These are phyloP conservation scores for Melaleuca alternifolia DNA, from an alignment of 345 rosid genomes.

Conservation along the genomic window DNA sequence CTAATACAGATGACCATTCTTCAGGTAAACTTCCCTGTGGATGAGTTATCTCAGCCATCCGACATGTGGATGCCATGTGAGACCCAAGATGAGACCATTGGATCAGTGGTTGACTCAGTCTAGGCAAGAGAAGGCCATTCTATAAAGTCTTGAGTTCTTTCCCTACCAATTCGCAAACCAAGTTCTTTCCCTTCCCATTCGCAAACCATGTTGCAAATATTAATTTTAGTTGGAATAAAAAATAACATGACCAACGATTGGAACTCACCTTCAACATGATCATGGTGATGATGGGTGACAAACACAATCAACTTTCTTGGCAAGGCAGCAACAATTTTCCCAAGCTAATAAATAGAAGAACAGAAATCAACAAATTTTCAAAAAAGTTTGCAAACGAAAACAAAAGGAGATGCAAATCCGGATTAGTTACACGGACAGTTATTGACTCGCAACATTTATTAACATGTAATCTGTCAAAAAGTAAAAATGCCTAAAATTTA, in stretches of 20 bases:
- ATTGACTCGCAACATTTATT: not conserved
- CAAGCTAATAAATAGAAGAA: conserved; percentile 41
- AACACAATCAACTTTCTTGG: conserved; percentile 70
- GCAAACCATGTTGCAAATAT: not conserved
- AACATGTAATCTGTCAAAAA: not conserved
- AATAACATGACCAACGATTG: not conserved
- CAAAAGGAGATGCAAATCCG: not conserved
- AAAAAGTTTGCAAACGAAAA: not conserved
- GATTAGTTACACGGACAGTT: not conserved
- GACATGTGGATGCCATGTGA: not conserved
- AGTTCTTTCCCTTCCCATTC: not conserved
- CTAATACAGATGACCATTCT: not conserved
- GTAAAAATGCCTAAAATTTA: not conserved
- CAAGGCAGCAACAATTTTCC: conserved; percentile 52
- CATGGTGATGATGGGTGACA: conserved; percentile 80
- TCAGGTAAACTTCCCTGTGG: not conserved
- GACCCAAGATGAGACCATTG: not conserved
- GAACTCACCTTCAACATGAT: conserved; percentile 72
- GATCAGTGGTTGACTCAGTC: not conserved
- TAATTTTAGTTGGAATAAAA: not conserved
- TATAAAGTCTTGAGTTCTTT: not conserved
- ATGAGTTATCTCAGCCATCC: not conserved
- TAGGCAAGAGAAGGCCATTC: not conserved
- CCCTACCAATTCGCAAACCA: not conserved
- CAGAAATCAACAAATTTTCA: not conserved